These are phyloP conservation scores for Neurospora sp. DNA, from an alignment of 495 filamentous ascomycete genomes.

Conservation along the genomic window DNA sequence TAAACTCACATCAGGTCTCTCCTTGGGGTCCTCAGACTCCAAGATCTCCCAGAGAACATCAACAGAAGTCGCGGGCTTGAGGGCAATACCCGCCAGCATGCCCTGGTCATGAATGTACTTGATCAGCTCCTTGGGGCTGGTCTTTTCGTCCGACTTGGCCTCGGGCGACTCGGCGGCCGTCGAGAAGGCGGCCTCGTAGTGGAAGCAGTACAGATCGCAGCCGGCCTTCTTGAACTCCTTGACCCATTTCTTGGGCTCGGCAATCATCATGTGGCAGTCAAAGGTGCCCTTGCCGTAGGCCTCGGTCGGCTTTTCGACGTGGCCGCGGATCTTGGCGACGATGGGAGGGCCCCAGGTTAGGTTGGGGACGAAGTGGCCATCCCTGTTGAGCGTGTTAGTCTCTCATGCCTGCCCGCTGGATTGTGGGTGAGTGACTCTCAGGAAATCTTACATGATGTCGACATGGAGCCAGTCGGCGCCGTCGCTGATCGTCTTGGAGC, in stretches of 20 bases:
- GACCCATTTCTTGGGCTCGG: conserved; percentile 98
- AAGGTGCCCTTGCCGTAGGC: conserved; percentile 74
- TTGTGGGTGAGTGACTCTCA: too few species aligned
- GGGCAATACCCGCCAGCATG: conserved; percentile 87
- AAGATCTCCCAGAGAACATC: conserved; percentile 87
- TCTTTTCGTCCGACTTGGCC: conserved; percentile 51
- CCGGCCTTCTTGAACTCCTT: conserved; percentile 86
- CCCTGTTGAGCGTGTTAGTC: conserved; percentile 27
- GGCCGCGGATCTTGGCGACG: conserved; percentile 80
- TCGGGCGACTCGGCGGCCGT: conserved; percentile 74
- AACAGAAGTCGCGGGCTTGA: conserved; percentile 85
- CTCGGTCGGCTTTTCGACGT: conserved; percentile 51
- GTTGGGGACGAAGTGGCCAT: conserved; percentile 97
- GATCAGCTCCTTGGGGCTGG: conserved; percentile 75
- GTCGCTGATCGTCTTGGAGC: conserved; percentile 66
- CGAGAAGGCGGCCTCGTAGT: conserved; percentile 94
- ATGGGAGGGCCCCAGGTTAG: conserved; percentile 92
- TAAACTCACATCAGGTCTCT: conserved; percentile 75
- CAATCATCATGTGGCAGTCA: conserved; percentile 99
- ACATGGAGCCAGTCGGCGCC: conserved; percentile 87
- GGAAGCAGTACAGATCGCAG: conserved; percentile 98
- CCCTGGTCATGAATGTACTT: conserved; percentile 78
- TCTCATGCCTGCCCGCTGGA: too few species aligned
- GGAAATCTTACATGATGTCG: conserved; percentile 61
- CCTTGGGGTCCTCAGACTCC: conserved; percentile 55